Evolutionary conservation across 345 rosid species (phyloP), one percentile per base, ranked within the genome.

Genomic region (Moringa oleifera): DNA sequence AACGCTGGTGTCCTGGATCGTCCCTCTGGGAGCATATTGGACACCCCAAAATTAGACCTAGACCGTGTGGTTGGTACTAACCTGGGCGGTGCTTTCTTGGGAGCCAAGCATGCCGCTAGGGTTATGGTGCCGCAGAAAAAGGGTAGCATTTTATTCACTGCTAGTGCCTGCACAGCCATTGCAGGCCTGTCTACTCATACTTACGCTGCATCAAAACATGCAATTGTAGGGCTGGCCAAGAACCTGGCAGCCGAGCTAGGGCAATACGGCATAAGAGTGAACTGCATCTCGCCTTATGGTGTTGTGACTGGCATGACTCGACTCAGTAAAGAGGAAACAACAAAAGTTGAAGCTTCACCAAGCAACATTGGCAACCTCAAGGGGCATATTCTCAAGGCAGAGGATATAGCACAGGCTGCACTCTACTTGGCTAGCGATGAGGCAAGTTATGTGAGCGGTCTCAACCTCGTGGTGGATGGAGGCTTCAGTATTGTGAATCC

Each of bases 41-140:
- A 93, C 31, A 68, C 87, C 16, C 83, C 88, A 60, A 55, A 87
- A 5, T 52, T 66, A 8, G 80, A 58, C 19, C 74, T 93, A 20
- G 95, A 87, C 71, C 68, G 79, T 66, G 79, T 74, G 16, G 58
- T 92, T 68, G 80, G 85, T 6, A 76, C 80, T 21, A 92, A 92
- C 47, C 85, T 92, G n/a, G 80, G 86, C 0, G 98, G 98, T 1
- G 84, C 79, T 18, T 96, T 93, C 0, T 83, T 92, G 21, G 82
- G 84, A 0, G 79, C 89, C 65, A 92, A 92, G 68, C 95, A 92
- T 28, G 85, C 83, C 0, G 98, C 91, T 16, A 85, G 96, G 0
- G 85, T 81, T 36, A 92, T 92, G 98, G 95, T 85, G 2, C 74
- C 65, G 0, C 60, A 51, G 9, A 24, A 58, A 18, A 55, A 55